Evolutionary conservation across 75 land plant genomes (phyloP).

Genomic region (Sequoia sempervirens): DNA sequence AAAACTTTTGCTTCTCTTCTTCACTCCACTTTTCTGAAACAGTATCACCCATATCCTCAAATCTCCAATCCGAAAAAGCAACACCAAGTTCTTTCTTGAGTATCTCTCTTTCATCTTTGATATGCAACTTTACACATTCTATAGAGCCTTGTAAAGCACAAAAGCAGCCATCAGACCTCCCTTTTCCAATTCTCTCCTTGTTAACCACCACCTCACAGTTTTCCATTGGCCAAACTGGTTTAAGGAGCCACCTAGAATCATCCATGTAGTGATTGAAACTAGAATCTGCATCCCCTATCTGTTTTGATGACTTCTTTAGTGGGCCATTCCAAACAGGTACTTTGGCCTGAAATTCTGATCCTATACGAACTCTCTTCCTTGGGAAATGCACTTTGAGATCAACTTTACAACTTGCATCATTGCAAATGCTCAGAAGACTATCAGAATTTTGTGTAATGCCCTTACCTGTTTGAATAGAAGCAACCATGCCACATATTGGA

Average conservation of each 20-base stretch:
- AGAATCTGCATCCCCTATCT: conserved; percentile 3
- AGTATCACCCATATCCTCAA: conserved; percentile 83
- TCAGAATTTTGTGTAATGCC: background rate
- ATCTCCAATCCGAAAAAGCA: conserved; percentile 49
- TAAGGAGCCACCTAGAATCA: conserved; percentile 51
- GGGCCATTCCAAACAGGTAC: conserved; percentile 57
- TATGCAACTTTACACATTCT: conserved; percentile 67
- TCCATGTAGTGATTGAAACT: conserved; percentile 9
- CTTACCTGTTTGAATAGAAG: background rate
- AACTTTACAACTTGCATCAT: conserved; percentile 4
- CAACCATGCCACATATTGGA: background rate
- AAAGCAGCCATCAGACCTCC: conserved; percentile 43
- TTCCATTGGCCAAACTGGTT: conserved; percentile 47
- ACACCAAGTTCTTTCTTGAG: conserved; percentile 62
- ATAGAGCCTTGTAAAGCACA: conserved; percentile 57
- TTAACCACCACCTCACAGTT: background rate
- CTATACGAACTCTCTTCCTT: conserved; percentile 43
- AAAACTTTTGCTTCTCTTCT: conserved; percentile 58
- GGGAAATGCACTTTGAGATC: conserved; percentile 1
- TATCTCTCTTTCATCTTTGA: conserved; percentile 43
- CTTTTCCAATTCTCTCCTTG: conserved; percentile 34
- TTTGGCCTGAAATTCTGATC: conserved; percentile 60
- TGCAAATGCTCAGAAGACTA: background rate
- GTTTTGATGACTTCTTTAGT: background rate
- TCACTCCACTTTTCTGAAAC: conserved; percentile 61